Base-by-base conservation (phyloP, 768 basidiomycete species). In the Psilocybe cyanescens region DNA sequence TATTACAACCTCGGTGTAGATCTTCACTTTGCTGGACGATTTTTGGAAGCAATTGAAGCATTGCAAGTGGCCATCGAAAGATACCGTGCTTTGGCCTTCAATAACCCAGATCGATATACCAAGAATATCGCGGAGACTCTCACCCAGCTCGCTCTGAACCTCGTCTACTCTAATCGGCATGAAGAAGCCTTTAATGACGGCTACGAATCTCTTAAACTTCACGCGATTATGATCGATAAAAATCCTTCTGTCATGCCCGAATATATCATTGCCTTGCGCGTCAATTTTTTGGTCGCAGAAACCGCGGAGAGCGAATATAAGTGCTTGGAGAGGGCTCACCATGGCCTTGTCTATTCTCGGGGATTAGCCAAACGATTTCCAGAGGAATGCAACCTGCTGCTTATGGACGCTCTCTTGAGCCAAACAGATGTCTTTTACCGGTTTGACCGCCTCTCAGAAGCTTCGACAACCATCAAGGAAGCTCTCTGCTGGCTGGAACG, bases 1-100 rank as follows among this genome's bases (percentile, higher is more conserved):
- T 50, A 65, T 31, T 65, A 47, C 19, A 58, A 62, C 33, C 55
- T 65, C 12, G 55, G 58, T 30, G 55, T 65, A n/a, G 65, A 62
- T 19, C 47, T 62, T 47, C 61, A 54, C 24, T 53, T 65, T 0
- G 65, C 61, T 2, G 46, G 44, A 28, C 31, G 58, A 1, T 57
- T 19, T 11, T 28, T 58, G 1, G 61, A 65, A 47, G 65, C 65
- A 11, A 44, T 62, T 2, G 39, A 54, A 9, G 44, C 61, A 8
- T 45, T 60, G 0, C 41, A 62, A 46, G 41, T 45, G 8, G 54
- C 65, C 16, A 11, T 65, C n/a, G 49, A 58, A 4, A 61, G 62
- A 19, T 65, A 62, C 35, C 55, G 61, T 19, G 57, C 56, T 8
- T 19, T 65, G 46, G 58, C 60, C 9, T 57, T 60, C 46, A 57